phyloP scores from a whole-genome alignment of 1,139 yeast genomes.

The Suhomyces anneliseae region DNA sequence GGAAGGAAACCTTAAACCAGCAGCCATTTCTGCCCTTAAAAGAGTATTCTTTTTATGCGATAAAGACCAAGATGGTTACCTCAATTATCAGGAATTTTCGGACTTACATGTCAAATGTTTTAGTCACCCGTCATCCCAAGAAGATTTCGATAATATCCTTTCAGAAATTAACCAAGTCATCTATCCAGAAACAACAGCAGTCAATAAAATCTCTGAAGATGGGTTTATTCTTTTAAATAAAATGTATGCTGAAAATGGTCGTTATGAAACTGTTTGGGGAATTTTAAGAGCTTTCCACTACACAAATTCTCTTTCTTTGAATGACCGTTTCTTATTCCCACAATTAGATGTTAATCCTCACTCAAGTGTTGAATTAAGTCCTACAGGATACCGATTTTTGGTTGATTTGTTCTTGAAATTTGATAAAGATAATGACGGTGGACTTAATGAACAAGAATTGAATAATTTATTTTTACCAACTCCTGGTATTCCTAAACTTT shows the following conservation, averaged over 20 bases:
- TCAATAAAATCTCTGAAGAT: constrained; percentile 61
- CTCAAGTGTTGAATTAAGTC: constrained; percentile 87
- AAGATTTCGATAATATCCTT: constrained; percentile 34
- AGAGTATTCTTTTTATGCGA: constrained; percentile 85
- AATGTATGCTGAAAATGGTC: constrained; percentile 81
- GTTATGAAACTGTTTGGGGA: constrained; percentile 98
- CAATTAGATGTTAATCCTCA: constrained; percentile 71
- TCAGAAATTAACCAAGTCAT: constrained; percentile 26
- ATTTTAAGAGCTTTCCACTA: constrained; percentile 83
- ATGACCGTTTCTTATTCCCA: constrained; percentile 76
- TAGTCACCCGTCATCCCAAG: constrained; percentile 38
- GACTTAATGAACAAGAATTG: constrained; percentile 73
- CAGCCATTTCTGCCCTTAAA: constrained; percentile 71
- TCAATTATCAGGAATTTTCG: constrained; percentile 68
- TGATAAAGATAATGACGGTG: constrained; percentile 96
- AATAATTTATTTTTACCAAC: constrained; percentile 74
- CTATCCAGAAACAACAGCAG: constrained; percentile 20
- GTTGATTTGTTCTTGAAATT: constrained; percentile 85
- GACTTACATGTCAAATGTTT: constrained; percentile 76
- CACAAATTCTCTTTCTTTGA: constrained; percentile 84
- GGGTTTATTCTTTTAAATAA: constrained; percentile 80
- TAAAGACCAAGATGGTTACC: constrained; percentile 82
- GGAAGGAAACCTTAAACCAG: constrained; percentile 76
- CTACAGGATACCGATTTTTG: constrained; percentile 87
- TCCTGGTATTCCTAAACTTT: constrained; percentile 84